Evolutionary conservation across 176 grass and related monocot genomes (phyloP).

Genomic region (Otatea glauca): DNA sequence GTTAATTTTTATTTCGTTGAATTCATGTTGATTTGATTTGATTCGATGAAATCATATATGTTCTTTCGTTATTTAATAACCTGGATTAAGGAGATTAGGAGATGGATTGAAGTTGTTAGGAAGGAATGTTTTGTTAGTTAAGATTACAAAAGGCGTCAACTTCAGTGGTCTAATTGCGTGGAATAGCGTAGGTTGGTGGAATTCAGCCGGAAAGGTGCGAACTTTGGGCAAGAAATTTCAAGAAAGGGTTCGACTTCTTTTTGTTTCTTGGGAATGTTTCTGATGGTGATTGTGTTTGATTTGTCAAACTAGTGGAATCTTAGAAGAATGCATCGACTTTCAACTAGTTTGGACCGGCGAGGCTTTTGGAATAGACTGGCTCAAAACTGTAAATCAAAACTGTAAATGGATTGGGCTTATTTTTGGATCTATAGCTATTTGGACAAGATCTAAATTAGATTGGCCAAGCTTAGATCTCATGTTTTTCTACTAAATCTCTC

Average conservation of each 20-base stretch:
- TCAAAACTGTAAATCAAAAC: too few species aligned
- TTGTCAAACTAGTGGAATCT: constrained; percentile 5
- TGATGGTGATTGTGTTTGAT: constrained; percentile 41
- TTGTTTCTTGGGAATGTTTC: constrained; percentile 1
- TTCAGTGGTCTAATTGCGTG: constrained; percentile 20
- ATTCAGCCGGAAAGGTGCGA: not conserved
- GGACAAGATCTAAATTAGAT: too few species aligned
- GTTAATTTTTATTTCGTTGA: not conserved
- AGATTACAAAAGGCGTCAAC: constrained; percentile 21
- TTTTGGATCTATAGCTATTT: too few species aligned
- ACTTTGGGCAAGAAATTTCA: constrained; percentile 22
- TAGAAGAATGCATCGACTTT: constrained; percentile 33
- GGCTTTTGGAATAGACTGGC: too few species aligned
- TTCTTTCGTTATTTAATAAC: constrained; percentile 15
- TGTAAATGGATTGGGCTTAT: too few species aligned
- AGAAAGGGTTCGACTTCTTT: not conserved
- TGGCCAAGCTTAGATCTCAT: too few species aligned
- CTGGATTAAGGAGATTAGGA: not conserved
- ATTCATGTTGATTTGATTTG: not conserved
- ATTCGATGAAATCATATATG: not conserved
- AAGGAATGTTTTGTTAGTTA: constrained; percentile 16
- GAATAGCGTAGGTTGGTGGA: constrained; percentile 10
- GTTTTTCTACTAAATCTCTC: too few species aligned
- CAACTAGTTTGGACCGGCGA: too few species aligned
- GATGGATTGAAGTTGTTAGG: constrained; percentile 22